Conservation (phyloP, 2,329 filamentous ascomycete species). For the Eutypa lata region DNA sequence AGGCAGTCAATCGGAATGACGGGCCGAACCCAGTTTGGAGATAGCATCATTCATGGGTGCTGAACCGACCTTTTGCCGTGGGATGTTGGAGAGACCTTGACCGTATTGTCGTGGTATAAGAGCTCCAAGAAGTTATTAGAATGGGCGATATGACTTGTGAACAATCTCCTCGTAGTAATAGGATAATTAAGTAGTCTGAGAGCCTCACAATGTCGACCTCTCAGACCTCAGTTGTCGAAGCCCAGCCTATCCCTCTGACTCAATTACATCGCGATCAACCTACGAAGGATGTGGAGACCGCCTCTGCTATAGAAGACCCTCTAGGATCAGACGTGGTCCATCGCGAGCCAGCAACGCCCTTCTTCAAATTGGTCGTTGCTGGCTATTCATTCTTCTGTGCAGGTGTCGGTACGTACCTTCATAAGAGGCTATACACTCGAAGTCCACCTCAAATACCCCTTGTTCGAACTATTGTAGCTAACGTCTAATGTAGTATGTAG, state of each 20-base stretch:
- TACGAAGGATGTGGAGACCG: conserved; percentile 14
- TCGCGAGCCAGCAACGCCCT: conserved; percentile 19
- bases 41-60: neutral
- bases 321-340: conserved; percentile 10
- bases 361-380: conserved; percentile 50
- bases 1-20: neutral
- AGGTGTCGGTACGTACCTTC: conserved; percentile 35
- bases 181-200: neutral
- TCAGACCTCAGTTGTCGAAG: conserved; percentile 7
- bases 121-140: neutral
- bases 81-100: too few species aligned
- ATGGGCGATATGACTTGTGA: neutral
- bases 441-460: too few species aligned
- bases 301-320: conserved; percentile 9
- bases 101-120: too few species aligned
- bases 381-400: conserved; percentile 64
- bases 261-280: conserved; percentile 12
- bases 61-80: neutral
- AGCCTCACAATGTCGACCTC: neutral
- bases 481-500: neutral
- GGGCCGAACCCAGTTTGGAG: neutral
- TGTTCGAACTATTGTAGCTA: neutral
- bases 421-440: too few species aligned
- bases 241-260: conserved; percentile 19
- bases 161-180: neutral